phyloP scores from a whole-genome alignment of 2,329 filamentous ascomycete species.

The Fusarium annulatum region DNA sequence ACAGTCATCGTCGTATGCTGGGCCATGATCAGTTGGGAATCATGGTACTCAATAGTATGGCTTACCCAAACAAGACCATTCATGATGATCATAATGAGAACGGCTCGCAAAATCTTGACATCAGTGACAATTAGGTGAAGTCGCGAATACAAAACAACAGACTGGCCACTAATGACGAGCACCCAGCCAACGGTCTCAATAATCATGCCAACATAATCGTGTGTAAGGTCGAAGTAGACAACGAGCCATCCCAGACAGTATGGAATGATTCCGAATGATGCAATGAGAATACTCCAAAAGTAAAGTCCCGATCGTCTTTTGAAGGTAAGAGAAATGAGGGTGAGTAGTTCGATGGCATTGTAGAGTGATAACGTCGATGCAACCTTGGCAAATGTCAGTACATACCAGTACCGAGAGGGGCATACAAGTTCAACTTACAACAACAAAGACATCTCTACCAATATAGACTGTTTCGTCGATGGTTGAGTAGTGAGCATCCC shows the following conservation, averaged over 20 bases:
- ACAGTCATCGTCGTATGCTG: conserved; percentile 64
- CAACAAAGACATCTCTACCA: conserved; percentile 15
- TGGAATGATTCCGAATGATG: conserved; percentile 47
- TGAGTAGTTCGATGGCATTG: conserved; percentile 48
- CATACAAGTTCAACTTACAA: not conserved
- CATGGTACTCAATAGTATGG: accelerated
- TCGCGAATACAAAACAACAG: conserved; percentile 27
- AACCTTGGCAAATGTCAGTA: not conserved
- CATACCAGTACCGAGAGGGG: accelerated
- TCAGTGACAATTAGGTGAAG: conserved; percentile 14
- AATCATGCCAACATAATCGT: conserved; percentile 20
- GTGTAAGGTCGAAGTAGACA: conserved; percentile 48
- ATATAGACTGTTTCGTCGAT: conserved; percentile 18
- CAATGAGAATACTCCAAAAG: conserved; percentile 53
- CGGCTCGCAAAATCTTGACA: not conserved
- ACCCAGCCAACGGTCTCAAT: conserved; percentile 34
- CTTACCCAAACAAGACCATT: conserved; percentile 53
- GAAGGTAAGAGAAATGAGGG: conserved; percentile 49
- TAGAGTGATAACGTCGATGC: conserved; percentile 37
- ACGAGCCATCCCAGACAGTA: conserved; percentile 60
- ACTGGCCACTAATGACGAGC: conserved; percentile 19
- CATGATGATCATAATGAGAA: conserved; percentile 17
- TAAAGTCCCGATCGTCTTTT: conserved; percentile 48
- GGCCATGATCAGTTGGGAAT: not conserved
- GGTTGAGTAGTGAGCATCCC: not conserved